Evolutionary conservation across 768 basidiomycete species (phyloP), one percentile per base, ranked within the genome.

Genomic region (Guyanaporus albipodus): DNA sequence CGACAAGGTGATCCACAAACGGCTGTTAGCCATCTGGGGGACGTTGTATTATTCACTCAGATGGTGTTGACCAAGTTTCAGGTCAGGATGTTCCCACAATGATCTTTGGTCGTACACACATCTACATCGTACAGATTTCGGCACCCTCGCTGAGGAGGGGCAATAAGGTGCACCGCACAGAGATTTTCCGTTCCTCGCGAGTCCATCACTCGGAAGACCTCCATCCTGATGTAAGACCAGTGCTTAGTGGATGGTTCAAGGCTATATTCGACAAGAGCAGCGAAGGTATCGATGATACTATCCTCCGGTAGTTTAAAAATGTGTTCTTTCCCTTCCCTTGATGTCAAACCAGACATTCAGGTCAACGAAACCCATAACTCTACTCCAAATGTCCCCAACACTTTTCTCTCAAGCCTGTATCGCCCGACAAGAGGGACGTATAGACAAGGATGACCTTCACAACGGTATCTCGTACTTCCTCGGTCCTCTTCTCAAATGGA

Each of bases 231-330:
- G 77, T 79, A 32, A 57, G 65, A 32, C 49, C 51, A 33, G 72
- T 74, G 17, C 79, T 80, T 52, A 59, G 64, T 27, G 69, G 72
- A 8, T 91, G 89, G 89, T 80, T 75, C 54, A 89, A 87, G 57
- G 83, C 85, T 0, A 69, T 91, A 22, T 91, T 91, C 61, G 87
- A 89, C 59, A 80, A 70, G 39, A 69, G 70, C 49, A 88, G 79
- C 52, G 89, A 91, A 61, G 89, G 89, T 1, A 90, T 91, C 22
- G 89, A 91, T 54, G 89, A 91, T 56, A 81, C 77, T 12, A 85
- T 88, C 45, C 68, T 85, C 21, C 72, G 82, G 83, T 82, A 64
- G 54, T 46, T 40, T 11, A 31, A 28, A 24, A n/a, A n/a, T n/a
- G 19, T n/a, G 28, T n/a, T 8, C 31, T 19, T 11, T 38, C 22